Base-by-base conservation (phyloP, 2,329 filamentous ascomycete species). In the Fusarium chaquense region DNA sequence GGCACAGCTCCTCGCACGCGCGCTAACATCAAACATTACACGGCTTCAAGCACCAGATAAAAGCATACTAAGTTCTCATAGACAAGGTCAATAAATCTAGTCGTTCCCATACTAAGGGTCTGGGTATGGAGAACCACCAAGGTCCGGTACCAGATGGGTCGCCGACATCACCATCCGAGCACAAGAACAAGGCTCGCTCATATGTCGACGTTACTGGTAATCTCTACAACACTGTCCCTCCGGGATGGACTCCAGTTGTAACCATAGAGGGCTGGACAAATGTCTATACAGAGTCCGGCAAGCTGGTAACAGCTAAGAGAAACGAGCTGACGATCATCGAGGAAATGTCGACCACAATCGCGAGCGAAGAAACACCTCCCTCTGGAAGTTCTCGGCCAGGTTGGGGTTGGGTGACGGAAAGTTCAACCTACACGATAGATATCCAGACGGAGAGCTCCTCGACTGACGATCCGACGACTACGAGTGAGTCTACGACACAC, bases 41-140 rank as follows among this genome's bases (percentile, higher is more conserved):
- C 41, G 10, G 16, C 4, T 28, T 18, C 33, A 20, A 16, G 16
- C 13, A 40, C 16, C 11, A 6, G 5, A 28, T 15, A 20, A 7
- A 36, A 26, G 6, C 1, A 15, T 3, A 28, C 4, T 5, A 1
- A 6, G 24, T 2, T 16, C 16, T 8, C 1, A 4, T 7, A 50
- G 6, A 15, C 2, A 26, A 22, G n/a, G 0, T 28, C 46, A 13
- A 26, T 7, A 5, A 5, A 36, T 35, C 20, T 5, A 12, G 10
- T 7, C 13, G 2, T 20, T 15, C 4, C 22, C 1, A 8, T 11
- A 4, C 18, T 24, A 12, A 26, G 9, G 1, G 1, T n/a, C 12
- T 28, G 4, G 15, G 1, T 1, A 51, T 51, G 49, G 13, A 50
- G 6, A 12, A 2, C 9, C 47, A 28, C n/a, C 22, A 40, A 28